These are phyloP conservation scores for Didymella arachidicola DNA, from an alignment of 2,329 filamentous ascomycete species.

Conservation along the genomic window DNA sequence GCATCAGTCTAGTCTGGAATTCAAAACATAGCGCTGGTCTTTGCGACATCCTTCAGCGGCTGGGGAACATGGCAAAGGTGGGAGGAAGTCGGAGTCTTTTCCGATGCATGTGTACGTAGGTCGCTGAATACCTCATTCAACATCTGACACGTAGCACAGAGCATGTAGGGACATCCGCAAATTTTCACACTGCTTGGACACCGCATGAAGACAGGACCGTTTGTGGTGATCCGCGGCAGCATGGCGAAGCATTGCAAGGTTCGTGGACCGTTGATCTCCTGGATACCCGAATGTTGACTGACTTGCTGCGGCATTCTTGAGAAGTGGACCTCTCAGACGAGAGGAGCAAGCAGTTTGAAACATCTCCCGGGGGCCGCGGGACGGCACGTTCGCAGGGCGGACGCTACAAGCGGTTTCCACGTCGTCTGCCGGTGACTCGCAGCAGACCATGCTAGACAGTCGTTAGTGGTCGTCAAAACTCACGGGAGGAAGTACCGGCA, in stretches of 20 bases:
- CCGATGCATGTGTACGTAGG: slow-evolving; percentile 8
- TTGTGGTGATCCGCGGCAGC: slow-evolving; percentile 6
- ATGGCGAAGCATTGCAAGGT: slow-evolving; percentile 2
- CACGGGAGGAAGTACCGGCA: slow-evolving; percentile 12
- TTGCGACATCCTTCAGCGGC: slow-evolving; percentile 1
- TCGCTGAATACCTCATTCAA: slow-evolving; percentile 4
- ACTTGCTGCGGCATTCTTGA: not conserved
- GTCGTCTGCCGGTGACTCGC: slow-evolving; percentile 2
- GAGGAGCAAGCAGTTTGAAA: not conserved
- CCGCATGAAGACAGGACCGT: slow-evolving; percentile 6
- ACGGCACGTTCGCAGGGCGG: not conserved
- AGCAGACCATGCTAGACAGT: slow-evolving; percentile 4
- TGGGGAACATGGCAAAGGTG: slow-evolving; percentile 11
- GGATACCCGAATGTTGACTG: not conserved
- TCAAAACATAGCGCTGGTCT: slow-evolving; percentile 9
- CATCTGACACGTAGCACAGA: slow-evolving; percentile 22
- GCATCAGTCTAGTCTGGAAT: slow-evolving; percentile 5
- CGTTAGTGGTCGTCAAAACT: not conserved
- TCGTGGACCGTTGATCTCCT: not conserved
- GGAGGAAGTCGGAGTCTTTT: slow-evolving; percentile 5
- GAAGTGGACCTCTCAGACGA: slow-evolving; percentile 8
- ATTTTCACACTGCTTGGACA: slow-evolving; percentile 18
- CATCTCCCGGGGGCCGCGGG: not conserved
- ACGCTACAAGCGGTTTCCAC: slow-evolving; percentile 1
- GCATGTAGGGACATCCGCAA: slow-evolving; percentile 18